Percentiles rank a stretch among this genome's conserved stretches.
phyloP scores from a whole-genome alignment of 176 grass and related monocot genomes.

The Zoysia japonica region DNA sequence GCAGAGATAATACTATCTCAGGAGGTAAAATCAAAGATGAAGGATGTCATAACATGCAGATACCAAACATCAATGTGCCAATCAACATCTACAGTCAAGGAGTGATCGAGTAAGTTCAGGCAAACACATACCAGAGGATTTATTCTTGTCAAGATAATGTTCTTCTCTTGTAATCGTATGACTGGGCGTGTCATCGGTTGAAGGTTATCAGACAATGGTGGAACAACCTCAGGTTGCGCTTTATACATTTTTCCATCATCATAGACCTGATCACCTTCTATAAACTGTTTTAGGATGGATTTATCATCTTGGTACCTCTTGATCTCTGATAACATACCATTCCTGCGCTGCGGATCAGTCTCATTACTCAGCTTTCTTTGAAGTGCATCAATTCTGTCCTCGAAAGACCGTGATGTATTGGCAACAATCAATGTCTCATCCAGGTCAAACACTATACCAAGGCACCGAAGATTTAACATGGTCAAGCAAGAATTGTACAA shows the following conservation, averaged over 20 bases:
- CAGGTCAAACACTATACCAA: constrained; percentile 95
- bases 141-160: constrained; percentile 92
- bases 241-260: constrained; percentile 93
- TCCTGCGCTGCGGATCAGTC: constrained; percentile 72
- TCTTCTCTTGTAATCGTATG: constrained; percentile 94
- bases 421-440: constrained; percentile 97
- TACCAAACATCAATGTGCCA: constrained; percentile 24
- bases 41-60: background rate
- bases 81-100: constrained; percentile 2
- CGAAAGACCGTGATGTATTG: constrained; percentile 83
- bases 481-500: constrained; percentile 83
- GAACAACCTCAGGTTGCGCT: constrained; percentile 85
- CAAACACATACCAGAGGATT: constrained; percentile 76
- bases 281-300: constrained; percentile 89
- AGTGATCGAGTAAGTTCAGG: constrained; percentile 26
- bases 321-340: constrained; percentile 87
- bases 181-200: constrained; percentile 83
- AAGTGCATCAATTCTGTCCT: constrained; percentile 89
- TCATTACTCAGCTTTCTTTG: constrained; percentile 95
- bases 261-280: constrained; percentile 80
- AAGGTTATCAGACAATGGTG: constrained; percentile 85
- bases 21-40: constrained; percentile 14
- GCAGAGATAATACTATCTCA: too few relatives aligned
- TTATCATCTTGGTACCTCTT: constrained; percentile 96
- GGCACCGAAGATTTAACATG: constrained; percentile 91